A percentile compares a stretch with the other conserved stretches of the same genome.
Evolutionary conservation across 305 asterid genomes (phyloP).

Genomic region (Fraxinus floribunda): DNA sequence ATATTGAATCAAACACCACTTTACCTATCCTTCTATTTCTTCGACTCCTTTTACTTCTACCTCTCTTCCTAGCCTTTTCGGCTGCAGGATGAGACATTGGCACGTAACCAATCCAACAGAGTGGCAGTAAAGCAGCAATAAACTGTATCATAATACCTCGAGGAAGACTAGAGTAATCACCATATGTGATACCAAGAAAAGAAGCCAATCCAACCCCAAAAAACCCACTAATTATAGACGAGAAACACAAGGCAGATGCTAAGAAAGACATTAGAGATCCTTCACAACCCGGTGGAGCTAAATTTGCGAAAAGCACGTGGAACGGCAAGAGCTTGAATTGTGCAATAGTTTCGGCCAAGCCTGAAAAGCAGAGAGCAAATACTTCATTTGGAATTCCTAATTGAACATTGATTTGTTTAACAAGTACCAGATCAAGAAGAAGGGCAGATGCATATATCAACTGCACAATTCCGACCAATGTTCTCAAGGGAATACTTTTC

Average conservation of each 20-base stretch:
- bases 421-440: slow-evolving; percentile 68
- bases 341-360: slow-evolving; percentile 72
- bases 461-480: slow-evolving; percentile 47
- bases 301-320: slow-evolving; percentile 58
- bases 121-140: slow-evolving; percentile 63
- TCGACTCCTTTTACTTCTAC: slow-evolving; percentile 46
- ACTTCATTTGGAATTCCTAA: slow-evolving; percentile 67
- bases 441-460: slow-evolving; percentile 56
- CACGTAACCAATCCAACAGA: slow-evolving; percentile 52
- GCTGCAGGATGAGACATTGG: slow-evolving; percentile 36
- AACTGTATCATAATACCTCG: slow-evolving; percentile 66
- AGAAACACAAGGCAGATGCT: slow-evolving; percentile 66
- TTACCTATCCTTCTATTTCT: slow-evolving; percentile 60
- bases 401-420: slow-evolving; percentile 56
- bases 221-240: slow-evolving; percentile 68
- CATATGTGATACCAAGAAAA: slow-evolving; percentile 54
- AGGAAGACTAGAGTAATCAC: slow-evolving; percentile 63
- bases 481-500: slow-evolving; percentile 53
- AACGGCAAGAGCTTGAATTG: slow-evolving; percentile 85
- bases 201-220: slow-evolving; percentile 74
- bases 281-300: slow-evolving; percentile 77
- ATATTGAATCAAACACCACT: slow-evolving; percentile 39
- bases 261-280: slow-evolving; percentile 78
- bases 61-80: slow-evolving; percentile 42
- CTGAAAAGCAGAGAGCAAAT: slow-evolving; percentile 71